phyloP scores from a whole-genome alignment of 2,329 filamentous ascomycete genomes.

The Alternaria viburni region DNA sequence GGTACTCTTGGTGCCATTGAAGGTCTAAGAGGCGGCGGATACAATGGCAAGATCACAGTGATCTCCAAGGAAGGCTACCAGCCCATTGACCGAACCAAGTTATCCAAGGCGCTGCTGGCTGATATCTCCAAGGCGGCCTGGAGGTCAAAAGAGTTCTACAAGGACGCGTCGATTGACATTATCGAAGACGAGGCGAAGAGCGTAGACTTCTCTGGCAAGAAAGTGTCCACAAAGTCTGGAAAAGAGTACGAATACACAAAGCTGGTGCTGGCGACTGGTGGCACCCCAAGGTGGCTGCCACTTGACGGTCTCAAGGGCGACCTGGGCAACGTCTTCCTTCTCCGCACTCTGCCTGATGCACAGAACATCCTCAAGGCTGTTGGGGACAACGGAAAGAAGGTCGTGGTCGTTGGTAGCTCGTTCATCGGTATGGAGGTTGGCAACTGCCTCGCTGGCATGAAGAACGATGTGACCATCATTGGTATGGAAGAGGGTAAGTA shows the following conservation, averaged over 20 bases:
- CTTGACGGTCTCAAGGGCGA: conserved; percentile 82
- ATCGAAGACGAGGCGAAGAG: conserved; percentile 68
- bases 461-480: conserved; percentile 83
- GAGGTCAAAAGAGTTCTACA: conserved; percentile 80
- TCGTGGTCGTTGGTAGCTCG: conserved; percentile 88
- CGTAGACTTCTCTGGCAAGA: conserved; percentile 77
- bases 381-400: conserved; percentile 83
- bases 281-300: conserved; percentile 75
- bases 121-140: conserved; percentile 80
- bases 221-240: conserved; percentile 76
- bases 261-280: conserved; percentile 88
- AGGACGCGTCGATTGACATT: conserved; percentile 63
- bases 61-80: conserved; percentile 84
- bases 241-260: conserved; percentile 80
- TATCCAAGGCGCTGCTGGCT: conserved; percentile 89
- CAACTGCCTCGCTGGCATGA: conserved; percentile 74
- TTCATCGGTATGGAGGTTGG: conserved; percentile 99
- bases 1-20: conserved; percentile 83
- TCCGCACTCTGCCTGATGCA: conserved; percentile 78
- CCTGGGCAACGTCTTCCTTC: conserved; percentile 83
- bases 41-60: conserved; percentile 78
- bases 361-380: conserved; percentile 80
- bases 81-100: conserved; percentile 91
- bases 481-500: conserved; percentile 74
- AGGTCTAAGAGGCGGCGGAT: conserved; percentile 81